A percentile compares a stretch with the other conserved stretches of the same genome.
Conservation (phyloP, 306 rosid genomes). For the Cicer yamashitae region DNA sequence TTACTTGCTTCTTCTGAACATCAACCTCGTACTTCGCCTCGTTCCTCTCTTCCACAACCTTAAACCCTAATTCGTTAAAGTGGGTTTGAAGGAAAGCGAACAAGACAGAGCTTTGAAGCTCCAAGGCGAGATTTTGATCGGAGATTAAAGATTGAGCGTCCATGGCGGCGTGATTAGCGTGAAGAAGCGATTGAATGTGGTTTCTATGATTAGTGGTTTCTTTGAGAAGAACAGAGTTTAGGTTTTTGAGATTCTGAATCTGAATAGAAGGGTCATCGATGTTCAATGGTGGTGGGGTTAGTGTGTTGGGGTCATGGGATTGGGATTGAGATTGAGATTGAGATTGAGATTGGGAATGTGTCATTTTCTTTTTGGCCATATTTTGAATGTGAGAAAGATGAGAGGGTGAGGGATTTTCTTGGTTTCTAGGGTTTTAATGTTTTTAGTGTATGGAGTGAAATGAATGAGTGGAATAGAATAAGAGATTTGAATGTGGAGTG, state of each 20-base stretch:
- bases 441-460: conserved; percentile 2
- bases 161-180: conserved; percentile 41
- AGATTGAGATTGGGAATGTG: conserved; percentile 16
- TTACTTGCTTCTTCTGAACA: conserved; percentile 41
- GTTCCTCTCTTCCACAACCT: conserved; percentile 41
- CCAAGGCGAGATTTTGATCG: conserved; percentile 32
- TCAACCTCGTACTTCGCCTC: conserved; percentile 52
- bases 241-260: conserved; percentile 69
- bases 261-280: conserved; percentile 52
- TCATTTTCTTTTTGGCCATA: conserved; percentile 74
- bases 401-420: background rate
- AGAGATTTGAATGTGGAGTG: background rate
- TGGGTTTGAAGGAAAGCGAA: conserved; percentile 49
- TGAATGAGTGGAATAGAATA: background rate
- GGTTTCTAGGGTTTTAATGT: conserved; percentile 39
- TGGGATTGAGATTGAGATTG: conserved; percentile 10
- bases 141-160: conserved; percentile 18
- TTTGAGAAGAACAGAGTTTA: conserved; percentile 67
- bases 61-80: conserved; percentile 47
- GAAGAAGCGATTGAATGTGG: conserved; percentile 52
- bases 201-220: conserved; percentile 60
- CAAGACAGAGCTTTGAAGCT: conserved; percentile 54
- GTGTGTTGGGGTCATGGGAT: conserved; percentile 32
- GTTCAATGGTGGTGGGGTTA: conserved; percentile 10
- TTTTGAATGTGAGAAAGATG: background rate